phyloP scores from a whole-genome alignment of 208 protist genomes.

The Leishmania aethiopica region DNA sequence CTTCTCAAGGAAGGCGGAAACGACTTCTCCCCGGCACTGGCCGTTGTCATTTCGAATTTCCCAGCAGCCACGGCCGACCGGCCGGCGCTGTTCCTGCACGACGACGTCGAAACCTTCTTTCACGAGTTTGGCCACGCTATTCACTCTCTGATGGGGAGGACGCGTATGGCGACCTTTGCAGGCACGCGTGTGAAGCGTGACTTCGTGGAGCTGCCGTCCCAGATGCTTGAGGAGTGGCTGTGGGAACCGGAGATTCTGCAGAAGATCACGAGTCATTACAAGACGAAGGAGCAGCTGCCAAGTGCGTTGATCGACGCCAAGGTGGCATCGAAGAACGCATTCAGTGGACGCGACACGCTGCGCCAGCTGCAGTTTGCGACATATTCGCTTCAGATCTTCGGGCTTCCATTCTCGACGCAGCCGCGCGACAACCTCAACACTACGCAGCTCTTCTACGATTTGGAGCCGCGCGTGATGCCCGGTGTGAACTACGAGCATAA shows the following conservation, averaged over 20 bases:
- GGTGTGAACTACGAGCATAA: constrained; percentile 59
- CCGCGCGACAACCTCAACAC: constrained; percentile 53
- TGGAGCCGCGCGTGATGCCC: constrained; percentile 59
- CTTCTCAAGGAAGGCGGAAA: constrained; percentile 43
- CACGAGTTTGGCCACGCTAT: constrained; percentile 92
- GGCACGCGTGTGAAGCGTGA: constrained; percentile 81
- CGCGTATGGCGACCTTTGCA: constrained; percentile 77
- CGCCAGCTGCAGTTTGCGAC: constrained; percentile 82
- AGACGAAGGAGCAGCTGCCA: constrained; percentile 75
- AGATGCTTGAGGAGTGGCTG: constrained; percentile 92
- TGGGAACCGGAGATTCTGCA: constrained; percentile 86
- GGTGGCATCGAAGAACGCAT: constrained; percentile 77
- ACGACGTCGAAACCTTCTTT: constrained; percentile 89
- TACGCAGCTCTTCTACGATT: constrained; percentile 54
- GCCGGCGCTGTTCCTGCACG: constrained; percentile 79
- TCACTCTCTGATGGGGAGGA: constrained; percentile 78
- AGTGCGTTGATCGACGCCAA: constrained; percentile 73
- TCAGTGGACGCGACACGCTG: constrained; percentile 68
- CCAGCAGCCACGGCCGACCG: constrained; percentile 61
- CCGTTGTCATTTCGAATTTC: constrained; percentile 86
- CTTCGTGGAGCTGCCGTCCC: constrained; percentile 91
- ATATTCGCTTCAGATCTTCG: constrained; percentile 80
- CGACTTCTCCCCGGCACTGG: constrained; percentile 74
- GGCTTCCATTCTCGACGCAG: constrained; percentile 63
- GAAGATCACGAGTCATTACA: constrained; percentile 82